phyloP scores from a whole-genome alignment of 139 green algal genomes.

The Dunaliella sp. region DNA sequence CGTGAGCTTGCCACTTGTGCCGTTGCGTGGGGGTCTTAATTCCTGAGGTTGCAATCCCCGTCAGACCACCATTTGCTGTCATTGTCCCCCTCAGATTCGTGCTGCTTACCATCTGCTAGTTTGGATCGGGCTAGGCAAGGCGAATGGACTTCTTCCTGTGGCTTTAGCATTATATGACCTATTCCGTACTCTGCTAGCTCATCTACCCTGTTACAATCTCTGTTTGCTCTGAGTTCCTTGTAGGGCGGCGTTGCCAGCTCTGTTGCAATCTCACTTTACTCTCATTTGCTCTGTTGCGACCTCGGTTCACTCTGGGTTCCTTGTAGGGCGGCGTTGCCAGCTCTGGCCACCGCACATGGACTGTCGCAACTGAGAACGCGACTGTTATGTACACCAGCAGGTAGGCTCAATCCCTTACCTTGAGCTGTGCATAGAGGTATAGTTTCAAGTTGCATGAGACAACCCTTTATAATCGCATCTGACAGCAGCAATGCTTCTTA shows the following conservation, averaged over 20 bases:
- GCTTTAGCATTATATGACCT: not conserved
- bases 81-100: not conserved
- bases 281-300: not conserved
- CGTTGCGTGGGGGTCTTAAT: too few relatives aligned
- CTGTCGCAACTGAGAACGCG: conserved; percentile 14
- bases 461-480: too few relatives aligned
- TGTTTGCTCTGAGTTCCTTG: not conserved
- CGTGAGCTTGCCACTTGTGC: too few relatives aligned
- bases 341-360: conserved; percentile 33
- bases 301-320: not conserved
- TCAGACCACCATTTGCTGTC: not conserved
- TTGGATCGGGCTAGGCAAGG: not conserved
- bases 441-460: too few relatives aligned
- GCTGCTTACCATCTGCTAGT: too few relatives aligned
- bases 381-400: not conserved
- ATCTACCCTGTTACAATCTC: not conserved
- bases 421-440: too few relatives aligned
- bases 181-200: not conserved
- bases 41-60: too few relatives aligned
- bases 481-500: too few relatives aligned
- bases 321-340: conserved; percentile 43
- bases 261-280: too few relatives aligned
- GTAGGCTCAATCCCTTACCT: too few relatives aligned
- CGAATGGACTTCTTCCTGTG: not conserved
- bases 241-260: conserved; percentile 48